These are phyloP conservation scores for Skeletonema tropicum DNA, from an alignment of 108 stramenopile species.

Conservation along the genomic window DNA sequence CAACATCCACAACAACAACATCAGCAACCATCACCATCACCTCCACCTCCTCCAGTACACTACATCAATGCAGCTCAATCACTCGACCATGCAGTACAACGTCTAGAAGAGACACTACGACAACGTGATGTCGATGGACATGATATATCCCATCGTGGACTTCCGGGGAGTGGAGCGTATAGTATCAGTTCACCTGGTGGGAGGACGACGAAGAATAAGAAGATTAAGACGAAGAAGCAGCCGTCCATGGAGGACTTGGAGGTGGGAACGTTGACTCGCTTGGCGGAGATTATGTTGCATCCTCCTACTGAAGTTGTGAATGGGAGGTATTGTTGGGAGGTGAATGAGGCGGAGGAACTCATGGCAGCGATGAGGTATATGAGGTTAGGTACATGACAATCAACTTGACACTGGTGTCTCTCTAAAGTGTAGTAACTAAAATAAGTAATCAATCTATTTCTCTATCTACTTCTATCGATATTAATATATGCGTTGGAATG, in stretches of 20 bases:
- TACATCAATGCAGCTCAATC: slow-evolving; percentile 17
- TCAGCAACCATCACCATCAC: too few species aligned
- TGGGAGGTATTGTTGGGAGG: not conserved
- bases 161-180: not conserved
- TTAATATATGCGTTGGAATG: too few species aligned
- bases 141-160: not conserved
- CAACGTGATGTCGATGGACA: not conserved
- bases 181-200: too few species aligned
- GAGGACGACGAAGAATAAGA: too few species aligned
- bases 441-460: too few species aligned
- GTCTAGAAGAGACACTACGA: slow-evolving; percentile 16
- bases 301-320: slow-evolving; percentile 21
- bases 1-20: slow-evolving; percentile 14
- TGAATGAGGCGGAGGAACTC: not conserved
- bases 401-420: too few species aligned
- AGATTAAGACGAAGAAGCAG: too few species aligned
- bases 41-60: not conserved
- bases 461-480: too few species aligned
- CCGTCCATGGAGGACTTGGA: slow-evolving; percentile 37
- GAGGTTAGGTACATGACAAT: too few species aligned
- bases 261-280: slow-evolving; percentile 8
- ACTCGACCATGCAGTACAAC: slow-evolving; percentile 5
- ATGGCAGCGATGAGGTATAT: too few species aligned
- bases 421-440: too few species aligned
- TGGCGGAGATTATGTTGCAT: slow-evolving; percentile 48